Evolutionary conservation across 1,139 yeast genomes (phyloP).

Genomic region (Geotrichum aggregatum): DNA sequence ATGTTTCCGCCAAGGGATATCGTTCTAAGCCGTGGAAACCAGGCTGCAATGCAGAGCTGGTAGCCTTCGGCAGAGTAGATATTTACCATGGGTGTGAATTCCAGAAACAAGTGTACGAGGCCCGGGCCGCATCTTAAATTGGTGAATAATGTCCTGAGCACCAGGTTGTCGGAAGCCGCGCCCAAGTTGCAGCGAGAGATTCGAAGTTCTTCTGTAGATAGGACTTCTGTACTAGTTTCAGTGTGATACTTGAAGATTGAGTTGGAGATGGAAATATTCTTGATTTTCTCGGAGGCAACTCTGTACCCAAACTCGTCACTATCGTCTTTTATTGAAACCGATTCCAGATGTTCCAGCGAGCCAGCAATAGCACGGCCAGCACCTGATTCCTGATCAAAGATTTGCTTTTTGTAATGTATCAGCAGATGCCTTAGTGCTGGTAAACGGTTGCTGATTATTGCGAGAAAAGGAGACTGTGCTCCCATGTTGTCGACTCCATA

Average conservation of each 20-base stretch:
- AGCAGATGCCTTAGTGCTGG: not conserved
- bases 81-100: constrained; percentile 3
- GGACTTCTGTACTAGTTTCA: not conserved
- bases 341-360: not conserved
- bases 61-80: constrained; percentile 11
- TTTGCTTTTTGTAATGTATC: not conserved
- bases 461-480: not conserved
- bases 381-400: not conserved
- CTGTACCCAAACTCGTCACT: not conserved
- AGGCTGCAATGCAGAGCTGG: not conserved
- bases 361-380: not conserved
- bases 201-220: constrained; percentile 8
- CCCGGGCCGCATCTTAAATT: constrained; percentile 11
- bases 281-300: constrained; percentile 2
- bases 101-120: constrained; percentile 11
- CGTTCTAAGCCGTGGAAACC: constrained; percentile 14
- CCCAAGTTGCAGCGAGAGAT: constrained; percentile 1
- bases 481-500: not conserved
- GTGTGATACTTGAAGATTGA: not conserved
- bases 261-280: not conserved
- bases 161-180: not conserved
- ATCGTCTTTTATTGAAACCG: not conserved
- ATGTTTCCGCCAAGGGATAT: constrained; percentile 12
- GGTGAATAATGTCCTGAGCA: not conserved
- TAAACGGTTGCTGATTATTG: not conserved